A percentile compares a stretch with the other conserved stretches of the same genome.
Conservation (phyloP, 2,329 filamentous ascomycete genomes). For the Ophiostoma perfectum region DNA sequence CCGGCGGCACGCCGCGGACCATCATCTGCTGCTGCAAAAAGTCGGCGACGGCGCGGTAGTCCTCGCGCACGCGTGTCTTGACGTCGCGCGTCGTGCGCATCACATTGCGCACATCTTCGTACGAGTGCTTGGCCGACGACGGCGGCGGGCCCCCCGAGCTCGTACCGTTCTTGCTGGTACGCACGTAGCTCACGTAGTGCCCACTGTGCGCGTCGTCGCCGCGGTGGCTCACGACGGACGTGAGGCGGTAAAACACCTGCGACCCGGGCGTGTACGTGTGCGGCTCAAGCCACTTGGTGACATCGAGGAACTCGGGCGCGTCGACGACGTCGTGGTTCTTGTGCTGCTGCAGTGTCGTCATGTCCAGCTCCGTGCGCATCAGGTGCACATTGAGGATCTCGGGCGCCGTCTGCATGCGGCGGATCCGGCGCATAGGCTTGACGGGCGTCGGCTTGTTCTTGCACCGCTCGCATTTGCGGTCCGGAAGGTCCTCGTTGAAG, state of each 20-base stretch:
- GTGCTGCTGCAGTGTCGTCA: accelerated
- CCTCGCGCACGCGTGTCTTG: neutral
- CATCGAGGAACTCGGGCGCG: conserved; percentile 23
- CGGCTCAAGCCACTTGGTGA: conserved; percentile 24
- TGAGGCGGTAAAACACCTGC: conserved; percentile 24
- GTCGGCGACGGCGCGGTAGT: too few species aligned
- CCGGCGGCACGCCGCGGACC: too few species aligned
- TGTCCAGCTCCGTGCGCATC: conserved; percentile 1
- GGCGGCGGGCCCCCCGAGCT: neutral
- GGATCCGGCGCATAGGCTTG: neutral
- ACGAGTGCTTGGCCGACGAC: neutral
- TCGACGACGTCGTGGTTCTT: conserved; percentile 18
- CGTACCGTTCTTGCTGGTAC: neutral
- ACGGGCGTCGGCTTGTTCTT: neutral
- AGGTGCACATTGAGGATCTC: conserved; percentile 24
- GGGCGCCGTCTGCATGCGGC: conserved; percentile 22
- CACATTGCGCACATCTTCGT: conserved; percentile 11
- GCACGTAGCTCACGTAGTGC: conserved; percentile 25
- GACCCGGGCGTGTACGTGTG: conserved; percentile 19
- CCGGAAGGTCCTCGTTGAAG: conserved; percentile 7
- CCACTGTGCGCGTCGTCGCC: conserved; percentile 14
- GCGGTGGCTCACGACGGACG: conserved; percentile 23
- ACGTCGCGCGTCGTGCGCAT: conserved; percentile 9
- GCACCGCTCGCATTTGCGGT: conserved; percentile 22
- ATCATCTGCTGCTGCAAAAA: too few species aligned